A percentile compares a stretch with the other conserved stretches of the same genome.
Conservation (phyloP, 805 yeast genomes). For the Nakazawaea ishiwadae region DNA sequence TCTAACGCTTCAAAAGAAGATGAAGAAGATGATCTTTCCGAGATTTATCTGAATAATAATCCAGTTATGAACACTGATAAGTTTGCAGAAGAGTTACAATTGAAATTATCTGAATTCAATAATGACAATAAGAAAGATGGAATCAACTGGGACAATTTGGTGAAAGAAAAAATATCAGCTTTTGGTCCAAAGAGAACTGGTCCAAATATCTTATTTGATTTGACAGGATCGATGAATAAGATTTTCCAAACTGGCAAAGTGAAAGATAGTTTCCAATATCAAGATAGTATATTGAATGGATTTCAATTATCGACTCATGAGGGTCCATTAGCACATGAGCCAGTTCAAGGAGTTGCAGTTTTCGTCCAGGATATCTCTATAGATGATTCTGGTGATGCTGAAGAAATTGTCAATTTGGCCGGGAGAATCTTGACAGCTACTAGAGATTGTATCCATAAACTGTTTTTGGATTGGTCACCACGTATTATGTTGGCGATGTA, state of each 20-base stretch:
- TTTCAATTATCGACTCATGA: conserved; percentile 76
- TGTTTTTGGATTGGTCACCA: conserved; percentile 79
- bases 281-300: conserved; percentile 70
- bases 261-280: conserved; percentile 33
- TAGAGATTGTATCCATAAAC: conserved; percentile 66
- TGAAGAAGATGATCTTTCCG: conserved; percentile 31
- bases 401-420: conserved; percentile 41
- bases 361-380: conserved; percentile 36
- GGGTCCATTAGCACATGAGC: conserved; percentile 90
- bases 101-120: conserved; percentile 22
- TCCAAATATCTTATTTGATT: conserved; percentile 67
- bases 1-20: conserved; percentile 39
- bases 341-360: conserved; percentile 75
- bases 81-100: conserved; percentile 29
- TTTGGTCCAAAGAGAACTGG: conserved; percentile 81
- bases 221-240: conserved; percentile 29
- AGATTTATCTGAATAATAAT: conserved; percentile 15
- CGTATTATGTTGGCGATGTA: conserved; percentile 90
- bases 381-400: conserved; percentile 23
- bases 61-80: conserved; percentile 21
- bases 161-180: conserved; percentile 43
- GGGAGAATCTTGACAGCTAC: conserved; percentile 75
- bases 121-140: conserved; percentile 19
- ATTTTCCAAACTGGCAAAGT: conserved; percentile 22
- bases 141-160: conserved; percentile 25